phyloP scores from a whole-genome alignment of 2,329 filamentous ascomycete species.

The Parastagonospora avenae region DNA sequence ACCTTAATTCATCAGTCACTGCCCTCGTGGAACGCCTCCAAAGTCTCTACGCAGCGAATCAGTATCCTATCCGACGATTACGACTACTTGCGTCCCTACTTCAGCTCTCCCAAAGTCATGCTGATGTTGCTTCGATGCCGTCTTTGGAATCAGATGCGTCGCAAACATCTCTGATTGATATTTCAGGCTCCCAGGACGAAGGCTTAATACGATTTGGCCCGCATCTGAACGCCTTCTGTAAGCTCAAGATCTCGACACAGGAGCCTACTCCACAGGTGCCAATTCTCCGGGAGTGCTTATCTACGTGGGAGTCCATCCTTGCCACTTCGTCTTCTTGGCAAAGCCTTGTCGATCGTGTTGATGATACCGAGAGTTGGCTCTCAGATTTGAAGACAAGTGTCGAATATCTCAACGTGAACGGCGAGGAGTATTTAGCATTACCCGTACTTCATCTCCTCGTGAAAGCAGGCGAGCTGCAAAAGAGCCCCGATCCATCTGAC shows the following conservation, averaged over 20 bases:
- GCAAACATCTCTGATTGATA: neutral
- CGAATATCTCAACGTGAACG: conserved; percentile 64
- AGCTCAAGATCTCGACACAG: conserved; percentile 52
- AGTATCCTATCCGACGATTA: conserved; percentile 41
- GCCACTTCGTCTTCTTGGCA: conserved; percentile 39
- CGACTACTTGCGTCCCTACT: conserved; percentile 33
- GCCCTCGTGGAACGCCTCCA: conserved; percentile 27
- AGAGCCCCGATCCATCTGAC: conserved; percentile 42
- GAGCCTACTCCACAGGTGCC: conserved; percentile 32
- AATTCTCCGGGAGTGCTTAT: conserved; percentile 38
- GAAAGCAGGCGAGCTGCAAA: conserved; percentile 54
- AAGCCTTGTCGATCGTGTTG: conserved; percentile 53
- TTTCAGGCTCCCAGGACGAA: conserved; percentile 32
- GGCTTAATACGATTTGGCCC: conserved; percentile 38
- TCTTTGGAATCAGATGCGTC: conserved; percentile 2
- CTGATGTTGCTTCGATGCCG: conserved; percentile 58
- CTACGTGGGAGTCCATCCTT: conserved; percentile 47
- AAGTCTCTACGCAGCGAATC: conserved; percentile 30
- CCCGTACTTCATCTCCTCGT: conserved; percentile 56
- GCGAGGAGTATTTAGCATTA: conserved; percentile 57
- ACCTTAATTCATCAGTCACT: conserved; percentile 30
- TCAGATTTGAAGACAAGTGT: conserved; percentile 59
- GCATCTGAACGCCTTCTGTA: conserved; percentile 44
- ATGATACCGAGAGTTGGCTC: conserved; percentile 56
- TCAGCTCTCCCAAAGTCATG: conserved; percentile 59